Base-by-base conservation (phyloP, 78 protist species). In the Dictyostelium citrinum region DNA sequence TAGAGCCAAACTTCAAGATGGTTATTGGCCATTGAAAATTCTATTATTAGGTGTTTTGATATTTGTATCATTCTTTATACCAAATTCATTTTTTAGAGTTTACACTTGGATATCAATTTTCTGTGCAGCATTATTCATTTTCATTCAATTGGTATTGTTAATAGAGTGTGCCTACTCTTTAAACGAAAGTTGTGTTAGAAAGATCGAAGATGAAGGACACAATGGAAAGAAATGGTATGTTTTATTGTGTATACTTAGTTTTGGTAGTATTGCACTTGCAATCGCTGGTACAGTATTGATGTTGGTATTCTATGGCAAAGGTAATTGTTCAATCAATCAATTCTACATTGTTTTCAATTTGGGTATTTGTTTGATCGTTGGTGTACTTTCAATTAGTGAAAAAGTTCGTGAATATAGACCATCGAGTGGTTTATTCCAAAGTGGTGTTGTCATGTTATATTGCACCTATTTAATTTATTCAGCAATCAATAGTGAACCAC, bases 361-460 rank as follows among this genome's bases (percentile, higher is more conserved):
- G 0, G 90, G 81, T 14, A 31, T 91, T 6, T 64, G 81, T 11
- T 55, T 95, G 31, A 61, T 85, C 58, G 77, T 92, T 45, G 90
- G 92, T 51, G 60, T 81, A 17, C 29, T 90, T 22, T 67, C 96
- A 16, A 49, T 96, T 29, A 88, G 43, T n/a, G 93, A 68, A 37
- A 88, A 78, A 79, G 61, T 88, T 58, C 7, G 93, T 27, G 93
- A 88, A 22, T 88, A 67, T 33, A 37, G 93, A 45, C 96, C 96
- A n/a, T 70, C 91, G 24, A 79, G 93, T 16, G 98, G 98, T 22
- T 51, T 96, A 7, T 90, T 96, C 75, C 98, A 96, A 77, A 77
- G 95, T 8, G 91, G 95, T 61, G 82, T 90, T 17, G 95, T 96
- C 2, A 33, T 76, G 76, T 27, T 91, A 24, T 96, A 96, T 93